phyloP scores from a whole-genome alignment of 306 rosid genomes.

The Sechiopsis laciniata region DNA sequence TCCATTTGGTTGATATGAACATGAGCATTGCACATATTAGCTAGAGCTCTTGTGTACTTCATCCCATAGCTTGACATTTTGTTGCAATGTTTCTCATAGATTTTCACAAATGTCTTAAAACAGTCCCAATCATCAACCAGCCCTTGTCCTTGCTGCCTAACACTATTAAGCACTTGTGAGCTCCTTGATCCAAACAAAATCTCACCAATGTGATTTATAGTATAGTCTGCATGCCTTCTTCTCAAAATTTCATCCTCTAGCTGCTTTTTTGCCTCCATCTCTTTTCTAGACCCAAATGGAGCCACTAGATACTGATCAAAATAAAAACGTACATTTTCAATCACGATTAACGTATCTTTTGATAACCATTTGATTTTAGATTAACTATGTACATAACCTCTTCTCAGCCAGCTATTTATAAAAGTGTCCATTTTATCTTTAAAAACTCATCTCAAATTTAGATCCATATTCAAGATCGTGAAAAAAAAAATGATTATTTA shows the following conservation, averaged over 20 bases:
- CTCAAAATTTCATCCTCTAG: constrained; percentile 30
- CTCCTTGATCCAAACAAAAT: constrained; percentile 42
- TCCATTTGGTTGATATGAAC: constrained; percentile 24
- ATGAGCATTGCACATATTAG: constrained; percentile 47
- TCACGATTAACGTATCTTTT: too few species aligned
- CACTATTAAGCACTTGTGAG: constrained; percentile 22
- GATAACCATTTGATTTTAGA: too few species aligned
- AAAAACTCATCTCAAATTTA: too few species aligned
- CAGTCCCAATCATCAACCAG: constrained; percentile 67
- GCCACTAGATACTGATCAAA: constrained; percentile 37
- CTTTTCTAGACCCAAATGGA: constrained; percentile 30
- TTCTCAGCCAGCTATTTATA: too few species aligned
- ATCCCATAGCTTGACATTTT: constrained; percentile 35
- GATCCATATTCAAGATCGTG: too few species aligned
- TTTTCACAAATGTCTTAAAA: constrained; percentile 34
- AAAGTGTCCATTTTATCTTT: too few species aligned
- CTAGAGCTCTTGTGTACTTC: constrained; percentile 38
- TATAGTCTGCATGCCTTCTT: constrained; percentile 33
- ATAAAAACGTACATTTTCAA: too few species aligned
- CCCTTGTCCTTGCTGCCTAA: constrained; percentile 43
- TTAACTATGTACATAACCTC: too few species aligned
- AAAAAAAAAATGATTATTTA: too few species aligned
- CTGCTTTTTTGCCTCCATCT: constrained; percentile 35
- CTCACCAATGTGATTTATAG: constrained; percentile 29
- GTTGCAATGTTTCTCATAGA: constrained; percentile 35